Evolutionary conservation across 2,329 filamentous ascomycete genomes (phyloP).

Genomic region (Nemania sp.): DNA sequence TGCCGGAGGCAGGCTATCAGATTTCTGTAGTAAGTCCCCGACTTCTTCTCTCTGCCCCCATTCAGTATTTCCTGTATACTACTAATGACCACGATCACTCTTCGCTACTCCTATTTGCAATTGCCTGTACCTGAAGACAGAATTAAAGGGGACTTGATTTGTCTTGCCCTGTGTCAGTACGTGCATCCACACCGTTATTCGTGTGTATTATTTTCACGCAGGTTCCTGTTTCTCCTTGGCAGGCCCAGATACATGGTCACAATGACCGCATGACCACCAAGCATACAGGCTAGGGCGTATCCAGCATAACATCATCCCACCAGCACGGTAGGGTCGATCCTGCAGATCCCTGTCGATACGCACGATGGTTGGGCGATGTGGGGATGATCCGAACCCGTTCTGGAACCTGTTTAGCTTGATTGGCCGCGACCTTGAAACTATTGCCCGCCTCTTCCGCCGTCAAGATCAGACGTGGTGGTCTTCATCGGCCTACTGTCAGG

Average conservation of each 20-base stretch:
- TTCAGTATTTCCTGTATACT: no score
- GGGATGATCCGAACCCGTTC: conserved; percentile 28
- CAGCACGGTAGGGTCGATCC: conserved; percentile 32
- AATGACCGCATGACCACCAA: conserved; percentile 24
- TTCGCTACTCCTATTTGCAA: no score
- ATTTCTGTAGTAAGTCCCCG: no score
- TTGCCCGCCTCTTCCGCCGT: conserved; percentile 26
- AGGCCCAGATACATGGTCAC: conserved; percentile 21
- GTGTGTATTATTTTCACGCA: conserved; percentile 3
- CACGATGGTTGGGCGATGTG: conserved; percentile 30
- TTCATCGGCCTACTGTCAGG: conserved; percentile 22
- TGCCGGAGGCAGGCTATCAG: not conserved
- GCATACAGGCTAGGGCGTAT: conserved; percentile 24
- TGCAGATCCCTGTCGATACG: conserved; percentile 31
- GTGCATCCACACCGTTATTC: not conserved
- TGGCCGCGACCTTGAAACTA: conserved; percentile 18
- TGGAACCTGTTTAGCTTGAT: conserved; percentile 16
- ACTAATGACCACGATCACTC: no score
- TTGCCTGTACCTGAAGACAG: no score
- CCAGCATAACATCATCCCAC: conserved; percentile 33
- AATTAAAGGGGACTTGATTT: no score
- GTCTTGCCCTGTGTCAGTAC: no score
- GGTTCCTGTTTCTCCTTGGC: conserved; percentile 10
- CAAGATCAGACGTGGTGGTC: conserved; percentile 20
- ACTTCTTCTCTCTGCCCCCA: no score